Conservation (phyloP, 495 filamentous ascomycete genomes). For the Podospora didyma region DNA sequence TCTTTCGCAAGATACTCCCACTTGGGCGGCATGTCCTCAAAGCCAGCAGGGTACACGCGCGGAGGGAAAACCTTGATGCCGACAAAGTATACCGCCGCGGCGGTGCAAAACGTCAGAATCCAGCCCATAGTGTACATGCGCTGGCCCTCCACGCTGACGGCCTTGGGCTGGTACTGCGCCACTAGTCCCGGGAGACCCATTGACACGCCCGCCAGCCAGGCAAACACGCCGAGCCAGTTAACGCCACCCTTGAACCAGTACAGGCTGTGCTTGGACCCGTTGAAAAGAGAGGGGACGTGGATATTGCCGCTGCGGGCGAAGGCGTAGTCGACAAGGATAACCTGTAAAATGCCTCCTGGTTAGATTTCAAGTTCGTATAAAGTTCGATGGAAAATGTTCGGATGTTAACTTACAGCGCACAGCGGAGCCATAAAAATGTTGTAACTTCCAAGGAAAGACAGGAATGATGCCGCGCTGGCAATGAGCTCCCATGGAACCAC, state of each 20-base stretch:
- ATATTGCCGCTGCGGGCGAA: neutral
- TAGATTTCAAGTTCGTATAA: too few species aligned
- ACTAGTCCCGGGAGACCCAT: neutral
- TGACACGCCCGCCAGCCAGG: neutral
- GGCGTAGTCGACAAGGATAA: neutral
- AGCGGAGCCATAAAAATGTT: neutral
- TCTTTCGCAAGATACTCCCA: neutral
- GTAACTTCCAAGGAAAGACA: neutral
- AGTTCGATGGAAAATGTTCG: too few species aligned
- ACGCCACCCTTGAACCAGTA: neutral
- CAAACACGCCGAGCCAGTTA: neutral
- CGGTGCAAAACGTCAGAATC: neutral
- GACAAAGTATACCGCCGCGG: neutral
- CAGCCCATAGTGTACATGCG: neutral
- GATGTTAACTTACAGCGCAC: neutral
- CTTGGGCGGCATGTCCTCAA: neutral
- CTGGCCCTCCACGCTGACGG: neutral
- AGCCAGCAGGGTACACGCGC: neutral
- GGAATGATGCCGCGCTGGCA: neutral
- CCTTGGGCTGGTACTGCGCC: neutral
- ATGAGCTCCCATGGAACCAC: neutral
- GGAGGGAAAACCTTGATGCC: neutral
- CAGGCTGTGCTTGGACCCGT: neutral
- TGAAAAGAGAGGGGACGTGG: neutral
- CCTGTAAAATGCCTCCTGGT: too few species aligned